Base-by-base conservation (phyloP, 805 yeast genomes). In the Sugiyamaella qingdaonensis region DNA sequence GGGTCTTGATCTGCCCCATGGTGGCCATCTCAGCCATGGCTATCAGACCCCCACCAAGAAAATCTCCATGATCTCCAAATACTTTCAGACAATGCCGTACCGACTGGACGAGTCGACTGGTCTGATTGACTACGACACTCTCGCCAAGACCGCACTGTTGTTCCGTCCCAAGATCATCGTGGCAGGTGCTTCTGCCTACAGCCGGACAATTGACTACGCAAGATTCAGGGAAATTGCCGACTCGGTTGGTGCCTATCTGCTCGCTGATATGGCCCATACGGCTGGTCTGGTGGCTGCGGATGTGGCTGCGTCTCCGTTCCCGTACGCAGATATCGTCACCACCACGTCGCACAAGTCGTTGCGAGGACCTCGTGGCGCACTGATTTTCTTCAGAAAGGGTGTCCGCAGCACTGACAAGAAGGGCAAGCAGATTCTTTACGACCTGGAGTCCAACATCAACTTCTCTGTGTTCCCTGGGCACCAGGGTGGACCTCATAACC, bases 401-500 rank as follows among this genome's bases (percentile, higher is more conserved):
- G 81, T 88, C 54, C 84, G 95, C 75, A 81, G 84, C 61, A 81
- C 83, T 60, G 84, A 84, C 65, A 72, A 78, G 59, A 88, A 88
- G 78, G 97, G 97, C 61, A 88, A 87, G 71, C 91, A 88, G 73
- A 76, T 86, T 53, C 74, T 78, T 49, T 91, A 89, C 70, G 97
- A 92, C 65, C 80, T 92, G 67, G 98, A 92, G 73, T 82, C 83
- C 68, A 86, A 83, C 69, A 90, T 92, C 73, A 92, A 92, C 80
- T 92, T 92, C 69, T 88, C 97, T 32, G 98, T 92, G 53, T 92
- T 92, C 88, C 99, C 99, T 63, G 98, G 95, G 60, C 98, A 92
- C 73, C 99, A 92, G 78, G 99, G 99, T 78, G 99, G 99, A 68
- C 99, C 99, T 62, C 98, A 92, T 74, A 92, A 92, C 77, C 97